Percentiles rank a stretch among this genome's conserved stretches.
These are phyloP conservation scores for Cyphellophora attinorum DNA, from an alignment of 2,329 filamentous ascomycete genomes.

Conservation along the genomic window DNA sequence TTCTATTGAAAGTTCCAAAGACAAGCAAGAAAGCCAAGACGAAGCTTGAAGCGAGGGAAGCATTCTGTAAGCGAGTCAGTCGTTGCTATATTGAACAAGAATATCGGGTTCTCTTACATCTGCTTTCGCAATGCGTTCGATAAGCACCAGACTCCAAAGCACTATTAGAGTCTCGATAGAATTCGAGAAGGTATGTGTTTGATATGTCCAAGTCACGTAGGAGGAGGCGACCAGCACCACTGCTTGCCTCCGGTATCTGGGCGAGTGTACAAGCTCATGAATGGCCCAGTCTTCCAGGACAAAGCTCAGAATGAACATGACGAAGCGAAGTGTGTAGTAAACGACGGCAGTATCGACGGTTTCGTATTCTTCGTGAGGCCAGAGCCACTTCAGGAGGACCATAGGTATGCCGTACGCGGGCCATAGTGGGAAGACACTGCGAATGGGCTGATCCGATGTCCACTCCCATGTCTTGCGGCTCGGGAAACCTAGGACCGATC, in stretches of 20 bases:
- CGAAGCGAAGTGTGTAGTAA: constrained; percentile 76
- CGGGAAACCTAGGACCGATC: constrained; percentile 86
- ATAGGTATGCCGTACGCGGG: constrained; percentile 89
- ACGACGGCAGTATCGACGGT: constrained; percentile 74
- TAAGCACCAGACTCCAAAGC: constrained; percentile 85
- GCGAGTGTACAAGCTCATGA: constrained; percentile 75
- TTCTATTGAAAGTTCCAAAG: constrained; percentile 88
- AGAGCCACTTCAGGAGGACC: constrained; percentile 84
- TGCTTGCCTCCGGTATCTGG: constrained; percentile 60
- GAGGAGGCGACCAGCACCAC: constrained; percentile 84
- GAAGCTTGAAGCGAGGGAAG: constrained; percentile 64
- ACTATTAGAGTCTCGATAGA: constrained; percentile 90
- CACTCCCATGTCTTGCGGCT: constrained; percentile 94
- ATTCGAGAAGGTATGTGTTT: constrained; percentile 97
- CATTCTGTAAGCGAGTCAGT: constrained; percentile 59
- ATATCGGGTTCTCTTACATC: constrained; percentile 47
- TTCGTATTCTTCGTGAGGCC: constrained; percentile 71
- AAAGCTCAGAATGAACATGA: constrained; percentile 94
- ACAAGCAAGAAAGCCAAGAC: constrained; percentile 73
- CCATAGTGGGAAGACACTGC: constrained; percentile 95
- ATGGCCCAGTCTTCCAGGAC: constrained; percentile 97
- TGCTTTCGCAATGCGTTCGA: constrained; percentile 71
- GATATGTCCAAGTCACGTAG: constrained; percentile 98
- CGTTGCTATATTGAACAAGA: too few relatives aligned
- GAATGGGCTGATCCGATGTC: constrained; percentile 75